These are phyloP conservation scores for Lactarius trivialis DNA, from an alignment of 768 basidiomycete species.

Conservation along the genomic window DNA sequence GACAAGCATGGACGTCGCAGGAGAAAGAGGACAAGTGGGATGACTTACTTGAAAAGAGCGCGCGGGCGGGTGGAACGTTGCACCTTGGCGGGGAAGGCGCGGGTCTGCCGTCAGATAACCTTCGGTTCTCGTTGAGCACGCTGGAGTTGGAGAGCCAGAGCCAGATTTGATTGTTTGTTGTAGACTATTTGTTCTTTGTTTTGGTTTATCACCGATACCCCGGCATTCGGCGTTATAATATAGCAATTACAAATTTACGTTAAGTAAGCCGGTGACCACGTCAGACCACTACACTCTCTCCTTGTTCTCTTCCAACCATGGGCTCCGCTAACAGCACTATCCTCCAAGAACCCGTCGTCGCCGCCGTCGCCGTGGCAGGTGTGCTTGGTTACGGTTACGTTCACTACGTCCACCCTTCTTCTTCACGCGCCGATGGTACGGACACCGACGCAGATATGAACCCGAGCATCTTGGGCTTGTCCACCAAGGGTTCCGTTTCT, in stretches of 20 bases:
- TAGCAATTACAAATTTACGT: not conserved
- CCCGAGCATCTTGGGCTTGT: not conserved
- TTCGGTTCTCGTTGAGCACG: conserved; percentile 34
- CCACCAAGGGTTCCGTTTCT: conserved; percentile 11
- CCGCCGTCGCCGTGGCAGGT: conserved; percentile 36
- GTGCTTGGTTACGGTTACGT: conserved; percentile 38
- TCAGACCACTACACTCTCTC: not conserved
- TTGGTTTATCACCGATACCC: not conserved
- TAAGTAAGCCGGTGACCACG: not conserved
- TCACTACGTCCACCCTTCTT: conserved; percentile 17
- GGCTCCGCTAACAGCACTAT: conserved; percentile 42
- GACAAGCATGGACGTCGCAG: conserved; percentile 46
- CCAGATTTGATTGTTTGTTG: not conserved
- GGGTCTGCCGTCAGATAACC: conserved; percentile 39
- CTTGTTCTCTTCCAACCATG: conserved; percentile 28
- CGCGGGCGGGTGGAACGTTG: conserved; percentile 65
- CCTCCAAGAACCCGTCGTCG: conserved; percentile 34
- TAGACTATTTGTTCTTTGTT: not conserved
- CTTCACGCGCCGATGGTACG: not conserved
- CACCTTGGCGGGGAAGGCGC: conserved; percentile 40
- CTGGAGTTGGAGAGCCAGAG: not conserved
- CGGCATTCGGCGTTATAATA: not conserved
- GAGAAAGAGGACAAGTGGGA: conserved; percentile 73
- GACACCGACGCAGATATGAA: not conserved
- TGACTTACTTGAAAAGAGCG: conserved; percentile 58